These are phyloP conservation scores for Polygonum maritimum DNA, from an alignment of 148 eudicot genomes.

Conservation along the genomic window DNA sequence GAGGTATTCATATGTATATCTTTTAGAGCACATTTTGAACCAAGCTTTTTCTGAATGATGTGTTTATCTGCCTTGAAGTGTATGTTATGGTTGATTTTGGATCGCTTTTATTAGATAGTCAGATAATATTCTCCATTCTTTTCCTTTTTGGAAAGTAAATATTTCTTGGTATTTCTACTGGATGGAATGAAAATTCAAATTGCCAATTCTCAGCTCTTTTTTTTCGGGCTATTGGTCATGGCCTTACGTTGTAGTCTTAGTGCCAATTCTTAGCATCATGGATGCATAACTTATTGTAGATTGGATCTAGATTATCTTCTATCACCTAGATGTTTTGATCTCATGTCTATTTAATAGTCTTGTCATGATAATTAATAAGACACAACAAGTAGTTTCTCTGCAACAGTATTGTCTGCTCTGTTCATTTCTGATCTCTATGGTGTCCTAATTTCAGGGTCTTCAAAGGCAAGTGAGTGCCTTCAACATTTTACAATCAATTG, in stretches of 20 bases:
- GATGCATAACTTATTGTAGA: background rate
- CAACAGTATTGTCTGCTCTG: background rate
- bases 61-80: background rate
- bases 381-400: background rate
- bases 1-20: slow-evolving; percentile 40
- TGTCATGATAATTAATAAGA: background rate
- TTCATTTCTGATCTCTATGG: background rate
- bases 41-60: background rate
- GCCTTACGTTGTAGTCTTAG: background rate
- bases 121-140: background rate
- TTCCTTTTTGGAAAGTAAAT: background rate
- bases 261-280: background rate
- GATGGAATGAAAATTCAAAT: background rate
- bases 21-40: background rate
- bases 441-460: slow-evolving; percentile 43
- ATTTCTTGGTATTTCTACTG: background rate
- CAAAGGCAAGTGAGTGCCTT: slow-evolving; percentile 63
- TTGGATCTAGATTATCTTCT: background rate
- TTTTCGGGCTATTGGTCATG: background rate
- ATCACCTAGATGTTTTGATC: background rate
- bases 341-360: background rate
- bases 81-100: background rate
- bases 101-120: background rate
- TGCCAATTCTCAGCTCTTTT: background rate
- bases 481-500: slow-evolving; percentile 58